phyloP scores from a whole-genome alignment of 139 green algal species.

The Coelastrella sp. region DNA sequence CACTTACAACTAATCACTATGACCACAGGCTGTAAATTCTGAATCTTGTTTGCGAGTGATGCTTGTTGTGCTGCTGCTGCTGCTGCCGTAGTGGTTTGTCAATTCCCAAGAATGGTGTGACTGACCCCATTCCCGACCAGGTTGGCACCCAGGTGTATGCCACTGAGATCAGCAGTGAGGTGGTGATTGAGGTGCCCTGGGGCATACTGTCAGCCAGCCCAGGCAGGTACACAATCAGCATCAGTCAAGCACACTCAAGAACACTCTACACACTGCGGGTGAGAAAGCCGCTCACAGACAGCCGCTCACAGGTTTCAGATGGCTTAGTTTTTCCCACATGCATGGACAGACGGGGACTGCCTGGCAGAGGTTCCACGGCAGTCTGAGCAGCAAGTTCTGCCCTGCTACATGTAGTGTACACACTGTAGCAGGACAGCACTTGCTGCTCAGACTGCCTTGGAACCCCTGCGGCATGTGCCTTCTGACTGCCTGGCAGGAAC shows the following conservation, averaged over 20 bases:
- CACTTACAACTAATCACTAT: not conserved
- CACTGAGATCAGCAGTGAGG: conserved; percentile 29
- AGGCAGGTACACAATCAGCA: not conserved
- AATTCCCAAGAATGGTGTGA: not conserved
- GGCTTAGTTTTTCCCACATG: not conserved
- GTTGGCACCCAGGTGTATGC: conserved; percentile 7
- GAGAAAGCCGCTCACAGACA: not conserved
- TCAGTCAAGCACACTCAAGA: not conserved
- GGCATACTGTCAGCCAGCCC: not conserved
- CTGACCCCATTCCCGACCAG: not conserved
- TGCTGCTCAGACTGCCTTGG: too few relatives aligned
- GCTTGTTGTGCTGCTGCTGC: conserved; percentile 1
- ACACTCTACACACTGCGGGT: conserved; percentile 29
- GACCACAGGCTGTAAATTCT: not conserved
- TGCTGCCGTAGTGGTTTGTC: conserved; percentile 25
- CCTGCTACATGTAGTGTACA: too few relatives aligned
- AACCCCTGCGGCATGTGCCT: too few relatives aligned
- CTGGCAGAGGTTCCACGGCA: not conserved
- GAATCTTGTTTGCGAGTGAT: not conserved
- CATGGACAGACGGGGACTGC: not conserved
- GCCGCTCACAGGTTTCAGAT: not conserved
- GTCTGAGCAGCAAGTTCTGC: not conserved
- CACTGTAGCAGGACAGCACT: too few relatives aligned
- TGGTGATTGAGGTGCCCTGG: conserved; percentile 18
- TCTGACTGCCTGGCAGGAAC: too few relatives aligned